Percentiles rank a stretch among this genome's conserved stretches.
Conservation (phyloP, 1,284 basidiomycete species). For the Puccinia brachypodii region DNA sequence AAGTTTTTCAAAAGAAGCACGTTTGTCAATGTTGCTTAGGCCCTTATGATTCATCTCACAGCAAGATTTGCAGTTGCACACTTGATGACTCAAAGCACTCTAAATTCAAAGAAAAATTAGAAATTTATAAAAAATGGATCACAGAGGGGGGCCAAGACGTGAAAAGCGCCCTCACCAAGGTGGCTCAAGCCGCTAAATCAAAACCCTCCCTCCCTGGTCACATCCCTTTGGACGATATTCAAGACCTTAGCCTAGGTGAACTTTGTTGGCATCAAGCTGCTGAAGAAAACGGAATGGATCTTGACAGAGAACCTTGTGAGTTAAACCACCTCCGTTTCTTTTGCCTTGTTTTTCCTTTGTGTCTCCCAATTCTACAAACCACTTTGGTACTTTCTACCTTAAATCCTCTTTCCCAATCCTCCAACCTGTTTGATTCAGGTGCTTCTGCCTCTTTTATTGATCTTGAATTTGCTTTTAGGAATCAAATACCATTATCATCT, state of each 20-base stretch:
- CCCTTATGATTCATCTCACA: neutral
- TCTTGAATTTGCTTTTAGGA: too few species aligned
- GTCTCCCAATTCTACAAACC: neutral
- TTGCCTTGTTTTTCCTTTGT: neutral
- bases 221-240: neutral
- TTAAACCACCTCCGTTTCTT: neutral
- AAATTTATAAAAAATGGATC: neutral
- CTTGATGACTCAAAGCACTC: neutral
- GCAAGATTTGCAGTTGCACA: neutral
- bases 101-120: neutral
- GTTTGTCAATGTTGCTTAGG: neutral
- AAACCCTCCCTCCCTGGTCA: neutral
- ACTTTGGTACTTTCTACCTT: neutral
- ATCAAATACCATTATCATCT: neutral
- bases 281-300: neutral
- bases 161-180: neutral
- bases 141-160: neutral
- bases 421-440: neutral
- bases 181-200: neutral
- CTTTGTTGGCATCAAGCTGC: neutral
- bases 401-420: neutral
- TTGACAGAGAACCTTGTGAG: neutral
- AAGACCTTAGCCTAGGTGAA: neutral
- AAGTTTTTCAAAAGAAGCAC: neutral
- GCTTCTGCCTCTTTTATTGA: slow-evolving; percentile 7